phyloP scores from a whole-genome alignment of 305 asterid species.

The Fraxinus sp. region DNA sequence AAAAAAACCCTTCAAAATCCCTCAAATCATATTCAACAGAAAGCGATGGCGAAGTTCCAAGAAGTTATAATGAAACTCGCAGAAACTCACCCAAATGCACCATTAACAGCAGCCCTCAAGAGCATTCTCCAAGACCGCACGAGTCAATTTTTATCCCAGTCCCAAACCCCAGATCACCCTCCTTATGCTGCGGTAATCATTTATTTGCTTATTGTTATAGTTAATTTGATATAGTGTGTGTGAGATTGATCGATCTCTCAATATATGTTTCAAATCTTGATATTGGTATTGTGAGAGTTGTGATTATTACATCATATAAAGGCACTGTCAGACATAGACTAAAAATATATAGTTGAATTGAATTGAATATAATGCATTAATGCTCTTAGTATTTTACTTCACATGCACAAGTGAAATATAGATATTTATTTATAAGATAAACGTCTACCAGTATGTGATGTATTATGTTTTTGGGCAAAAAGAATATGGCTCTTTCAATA shows the following conservation, averaged over 20 bases:
- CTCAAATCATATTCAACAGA: neutral
- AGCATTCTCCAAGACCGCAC: conserved; percentile 30
- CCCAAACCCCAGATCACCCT: conserved; percentile 48
- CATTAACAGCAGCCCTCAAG: conserved; percentile 27
- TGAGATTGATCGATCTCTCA: neutral
- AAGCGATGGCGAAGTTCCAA: conserved; percentile 39
- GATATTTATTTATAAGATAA: too few relatives aligned
- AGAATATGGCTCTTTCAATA: neutral
- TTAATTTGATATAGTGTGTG: neutral
- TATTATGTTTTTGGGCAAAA: neutral
- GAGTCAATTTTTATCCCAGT: conserved; percentile 24
- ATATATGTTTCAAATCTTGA: neutral
- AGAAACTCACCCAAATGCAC: conserved; percentile 30
- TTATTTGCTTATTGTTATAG: neutral
- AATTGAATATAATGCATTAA: too few relatives aligned
- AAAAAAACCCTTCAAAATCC: neutral
- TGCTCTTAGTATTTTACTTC: neutral
- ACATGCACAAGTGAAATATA: neutral
- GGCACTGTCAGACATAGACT: neutral
- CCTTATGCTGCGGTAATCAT: conserved; percentile 54
- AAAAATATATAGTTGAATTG: neutral
- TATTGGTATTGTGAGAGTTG: neutral
- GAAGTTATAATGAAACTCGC: conserved; percentile 32
- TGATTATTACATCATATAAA: neutral
- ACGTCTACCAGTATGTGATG: neutral